Evolutionary conservation across 495 filamentous ascomycete genomes (phyloP).

Genomic region (Talaromyces nanjingensis): DNA sequence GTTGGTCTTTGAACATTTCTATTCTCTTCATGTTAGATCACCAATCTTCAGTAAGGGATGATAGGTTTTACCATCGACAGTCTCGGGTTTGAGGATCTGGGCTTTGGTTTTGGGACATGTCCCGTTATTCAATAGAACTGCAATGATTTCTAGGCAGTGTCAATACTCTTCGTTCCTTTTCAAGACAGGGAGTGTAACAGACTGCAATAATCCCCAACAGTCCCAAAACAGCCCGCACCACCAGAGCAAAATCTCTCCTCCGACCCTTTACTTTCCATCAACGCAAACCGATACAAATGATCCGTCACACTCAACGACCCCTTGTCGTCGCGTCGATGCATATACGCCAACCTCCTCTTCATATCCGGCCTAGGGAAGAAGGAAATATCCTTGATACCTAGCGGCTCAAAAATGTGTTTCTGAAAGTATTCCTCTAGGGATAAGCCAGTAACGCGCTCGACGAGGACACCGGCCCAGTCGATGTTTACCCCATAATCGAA

Average conservation of each 20-base stretch:
- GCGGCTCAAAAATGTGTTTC: slow-evolving; percentile 47
- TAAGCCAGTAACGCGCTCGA: slow-evolving; percentile 42
- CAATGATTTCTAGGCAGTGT: slow-evolving; percentile 21
- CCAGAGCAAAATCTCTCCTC: slow-evolving; percentile 36
- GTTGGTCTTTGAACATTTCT: slow-evolving; percentile 56
- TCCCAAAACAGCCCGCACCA: slow-evolving; percentile 44
- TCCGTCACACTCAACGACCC: slow-evolving; percentile 14
- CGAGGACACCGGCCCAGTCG: slow-evolving; percentile 49
- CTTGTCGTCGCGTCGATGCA: slow-evolving; percentile 26
- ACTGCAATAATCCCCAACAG: slow-evolving; percentile 44
- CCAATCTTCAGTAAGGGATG: neutral
- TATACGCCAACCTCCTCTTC: slow-evolving; percentile 38
- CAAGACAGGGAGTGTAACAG: neutral
- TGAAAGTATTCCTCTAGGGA: slow-evolving; percentile 47
- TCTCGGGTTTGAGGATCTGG: slow-evolving; percentile 37
- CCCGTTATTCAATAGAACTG: slow-evolving; percentile 38
- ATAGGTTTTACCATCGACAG: slow-evolving; percentile 25
- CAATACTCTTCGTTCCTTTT: neutral
- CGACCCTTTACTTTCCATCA: neutral
- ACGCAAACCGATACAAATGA: slow-evolving; percentile 8
- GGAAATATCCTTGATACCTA: slow-evolving; percentile 40
- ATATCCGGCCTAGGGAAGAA: slow-evolving; percentile 45
- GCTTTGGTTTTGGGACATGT: slow-evolving; percentile 33
- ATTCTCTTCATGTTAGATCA: neutral
- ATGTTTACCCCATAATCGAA: slow-evolving; percentile 51